Conservation (phyloP, 225 moss, liverwort and hornwort species). For the Neckera pumila region DNA sequence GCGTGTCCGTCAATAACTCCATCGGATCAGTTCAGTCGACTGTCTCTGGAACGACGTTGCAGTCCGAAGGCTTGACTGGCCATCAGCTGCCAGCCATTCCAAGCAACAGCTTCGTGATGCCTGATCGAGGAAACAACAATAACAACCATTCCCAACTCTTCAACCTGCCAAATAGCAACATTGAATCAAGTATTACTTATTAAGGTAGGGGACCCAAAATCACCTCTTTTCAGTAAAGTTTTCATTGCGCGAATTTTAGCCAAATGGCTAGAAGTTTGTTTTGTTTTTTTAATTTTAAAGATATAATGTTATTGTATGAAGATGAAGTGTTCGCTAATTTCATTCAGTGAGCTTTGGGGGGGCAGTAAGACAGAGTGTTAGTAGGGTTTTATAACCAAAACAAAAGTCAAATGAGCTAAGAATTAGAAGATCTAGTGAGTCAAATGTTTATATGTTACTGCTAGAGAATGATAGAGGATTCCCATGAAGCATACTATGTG, state of each 20-base stretch:
- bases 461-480: background rate
- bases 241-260: background rate
- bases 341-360: background rate
- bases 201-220: background rate
- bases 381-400: background rate
- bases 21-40: slow-evolving; percentile 18
- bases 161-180: slow-evolving; percentile 24
- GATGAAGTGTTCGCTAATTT: background rate
- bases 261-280: background rate
- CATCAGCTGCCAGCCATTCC: background rate
- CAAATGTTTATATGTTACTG: background rate
- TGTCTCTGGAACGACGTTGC: slow-evolving; percentile 1
- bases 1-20: background rate
- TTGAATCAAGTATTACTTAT: slow-evolving; percentile 21
- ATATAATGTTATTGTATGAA: too few relatives aligned
- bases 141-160: background rate
- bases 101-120: slow-evolving; percentile 13
- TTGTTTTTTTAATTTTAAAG: background rate
- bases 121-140: slow-evolving; percentile 1
- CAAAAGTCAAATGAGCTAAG: background rate
- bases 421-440: background rate
- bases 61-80: background rate
- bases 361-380: too few relatives aligned
- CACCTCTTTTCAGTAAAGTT: background rate
- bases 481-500: too few relatives aligned